phyloP scores from a whole-genome alignment of 345 rosid species.

The Chamaenerion angustifolium region DNA sequence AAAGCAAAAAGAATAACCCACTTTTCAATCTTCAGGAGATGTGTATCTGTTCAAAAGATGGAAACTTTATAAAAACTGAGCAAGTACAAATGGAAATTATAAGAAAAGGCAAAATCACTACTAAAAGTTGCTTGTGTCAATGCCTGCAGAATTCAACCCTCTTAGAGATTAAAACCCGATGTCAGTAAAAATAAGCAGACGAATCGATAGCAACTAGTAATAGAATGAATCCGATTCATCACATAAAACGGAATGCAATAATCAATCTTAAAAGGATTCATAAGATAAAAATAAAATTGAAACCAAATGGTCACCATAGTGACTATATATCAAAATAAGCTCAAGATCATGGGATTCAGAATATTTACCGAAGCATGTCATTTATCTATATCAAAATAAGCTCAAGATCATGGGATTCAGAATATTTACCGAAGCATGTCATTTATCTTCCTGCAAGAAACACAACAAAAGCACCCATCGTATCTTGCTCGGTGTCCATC shows the following conservation, averaged over 20 bases:
- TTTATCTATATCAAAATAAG: slow-evolving; percentile 39
- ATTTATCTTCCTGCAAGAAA: slow-evolving; percentile 60
- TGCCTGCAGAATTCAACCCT: too few species aligned
- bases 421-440: slow-evolving; percentile 68
- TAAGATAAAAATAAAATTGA: background rate
- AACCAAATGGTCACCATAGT: too few species aligned
- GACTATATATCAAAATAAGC: background rate
- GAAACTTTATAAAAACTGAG: too few species aligned
- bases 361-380: slow-evolving; percentile 70
- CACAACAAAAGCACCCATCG: slow-evolving; percentile 71
- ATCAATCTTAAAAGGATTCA: background rate
- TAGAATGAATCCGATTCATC: too few species aligned
- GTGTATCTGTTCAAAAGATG: too few species aligned
- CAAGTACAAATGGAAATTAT: too few species aligned
- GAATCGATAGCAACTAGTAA: background rate
- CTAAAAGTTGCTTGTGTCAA: too few species aligned
- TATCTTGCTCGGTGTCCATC: slow-evolving; percentile 26
- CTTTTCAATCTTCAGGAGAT: background rate
- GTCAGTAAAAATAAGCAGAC: background rate
- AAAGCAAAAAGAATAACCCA: background rate
- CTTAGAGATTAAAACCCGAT: background rate
- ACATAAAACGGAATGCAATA: too few species aligned
- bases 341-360: background rate
- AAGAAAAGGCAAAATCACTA: too few species aligned
- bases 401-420: background rate